Evolutionary conservation across 2,329 filamentous ascomycete species (phyloP), one percentile per base, ranked within the genome.

Genomic region (Talaromyces amestolkiae): DNA sequence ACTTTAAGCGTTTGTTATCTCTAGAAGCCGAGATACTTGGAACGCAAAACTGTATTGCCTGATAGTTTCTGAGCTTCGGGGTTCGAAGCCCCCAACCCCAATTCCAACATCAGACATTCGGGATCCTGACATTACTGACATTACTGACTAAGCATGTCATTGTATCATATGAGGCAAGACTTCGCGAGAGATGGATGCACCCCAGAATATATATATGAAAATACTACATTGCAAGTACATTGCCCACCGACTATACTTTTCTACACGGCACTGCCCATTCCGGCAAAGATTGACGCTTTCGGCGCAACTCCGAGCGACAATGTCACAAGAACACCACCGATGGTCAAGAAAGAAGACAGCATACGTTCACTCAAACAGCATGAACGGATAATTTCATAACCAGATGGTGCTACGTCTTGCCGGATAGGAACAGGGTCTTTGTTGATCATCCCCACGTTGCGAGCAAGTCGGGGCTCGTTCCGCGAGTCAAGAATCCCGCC

Each of bases 241-340:
- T n/a, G n/a, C 24, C 15, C 24, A n/a, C 19, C 33, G 22, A 15
- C 31, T 56, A 2, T 37, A 3, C n/a, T 56, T 5, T 56, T 56
- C n/a, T 33, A 19, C 17, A 19, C 5, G 8, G 17, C 3, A 37
- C n/a, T 37, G 10, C 53, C 53, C n/a, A 22, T 47, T 60, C 24
- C 58, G 58, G 58, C 58, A 60, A 33, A 33, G 58, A 45, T 45
- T 60, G 39, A 60, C 58, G 58, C 58, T 47, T 60, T 60, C 58
- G 58, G 58, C 41, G 58, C 58, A 60, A 45, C 58, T 60, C 58
- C 58, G 22, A 59, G 15, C 1, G 4, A 27, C 19, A 2, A 43
- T 3, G 11, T 45, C 37, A 19, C 49, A 56, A 56, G n/a, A 37
- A 11, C n/a, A 15, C 11, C 3, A 54, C 5, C 49, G 33, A n/a